Evolutionary conservation across 805 yeast genomes (phyloP).

Genomic region (Candida coleopterorum): DNA sequence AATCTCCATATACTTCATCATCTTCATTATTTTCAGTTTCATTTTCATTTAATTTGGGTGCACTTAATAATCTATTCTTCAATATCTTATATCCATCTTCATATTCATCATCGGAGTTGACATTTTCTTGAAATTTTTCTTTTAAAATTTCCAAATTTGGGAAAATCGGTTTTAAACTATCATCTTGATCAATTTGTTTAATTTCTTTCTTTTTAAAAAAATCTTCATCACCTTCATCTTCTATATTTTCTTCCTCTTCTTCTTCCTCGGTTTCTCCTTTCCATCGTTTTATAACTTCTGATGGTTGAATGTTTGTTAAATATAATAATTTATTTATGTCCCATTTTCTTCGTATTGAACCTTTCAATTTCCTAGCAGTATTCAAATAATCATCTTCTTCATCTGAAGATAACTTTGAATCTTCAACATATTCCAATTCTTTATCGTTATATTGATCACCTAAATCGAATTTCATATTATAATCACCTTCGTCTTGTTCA

Average conservation of each 20-base stretch:
- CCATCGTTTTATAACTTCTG: slow-evolving; percentile 72
- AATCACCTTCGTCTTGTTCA: slow-evolving; percentile 23
- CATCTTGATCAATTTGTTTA: slow-evolving; percentile 26
- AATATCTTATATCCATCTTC: slow-evolving; percentile 38
- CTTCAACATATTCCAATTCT: slow-evolving; percentile 42
- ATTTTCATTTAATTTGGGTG: slow-evolving; percentile 41
- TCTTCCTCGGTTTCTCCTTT: slow-evolving; percentile 42
- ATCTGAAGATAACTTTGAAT: slow-evolving; percentile 41
- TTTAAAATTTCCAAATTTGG: slow-evolving; percentile 41
- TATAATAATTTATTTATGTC: slow-evolving; percentile 79
- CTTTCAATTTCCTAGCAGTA: slow-evolving; percentile 59
- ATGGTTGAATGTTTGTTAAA: slow-evolving; percentile 70
- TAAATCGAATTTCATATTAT: slow-evolving; percentile 38
- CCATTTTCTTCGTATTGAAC: slow-evolving; percentile 57
- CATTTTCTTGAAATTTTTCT: slow-evolving; percentile 40
- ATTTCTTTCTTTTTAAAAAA: slow-evolving; percentile 50
- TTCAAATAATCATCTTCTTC: slow-evolving; percentile 32
- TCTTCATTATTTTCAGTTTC: slow-evolving; percentile 18
- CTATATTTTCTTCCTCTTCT: slow-evolving; percentile 39
- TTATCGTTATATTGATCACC: slow-evolving; percentile 29
- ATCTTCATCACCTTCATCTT: slow-evolving; percentile 38
- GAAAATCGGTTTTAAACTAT: slow-evolving; percentile 31
- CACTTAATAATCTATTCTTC: slow-evolving; percentile 47
- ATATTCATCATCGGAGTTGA: slow-evolving; percentile 32
- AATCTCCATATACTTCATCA: slow-evolving; percentile 52